phyloP scores from a whole-genome alignment of 2,329 filamentous ascomycete species.

The Pseudogymnoascus destructans region DNA sequence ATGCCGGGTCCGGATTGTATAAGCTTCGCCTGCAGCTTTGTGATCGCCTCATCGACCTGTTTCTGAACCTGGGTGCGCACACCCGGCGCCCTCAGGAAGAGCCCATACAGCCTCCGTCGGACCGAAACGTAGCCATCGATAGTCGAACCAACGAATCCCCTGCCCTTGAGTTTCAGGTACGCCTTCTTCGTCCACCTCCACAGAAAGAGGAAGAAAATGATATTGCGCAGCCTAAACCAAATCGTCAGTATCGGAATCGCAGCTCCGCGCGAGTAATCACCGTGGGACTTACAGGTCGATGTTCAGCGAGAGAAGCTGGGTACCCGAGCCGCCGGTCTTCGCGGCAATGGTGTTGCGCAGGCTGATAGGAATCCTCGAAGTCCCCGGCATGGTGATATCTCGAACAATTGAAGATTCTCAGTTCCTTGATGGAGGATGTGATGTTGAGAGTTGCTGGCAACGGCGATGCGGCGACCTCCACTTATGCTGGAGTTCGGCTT shows the following conservation, averaged over 20 bases:
- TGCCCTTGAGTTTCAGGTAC: constrained; percentile 76
- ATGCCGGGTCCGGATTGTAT: constrained; percentile 59
- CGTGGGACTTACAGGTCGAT: constrained; percentile 49
- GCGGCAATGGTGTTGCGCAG: constrained; percentile 54
- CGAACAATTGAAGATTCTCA: not conserved
- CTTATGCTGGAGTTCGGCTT: not conserved
- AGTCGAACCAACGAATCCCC: constrained; percentile 69
- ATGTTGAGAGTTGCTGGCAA: not conserved
- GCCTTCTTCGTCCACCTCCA: constrained; percentile 68
- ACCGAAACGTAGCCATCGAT: constrained; percentile 59
- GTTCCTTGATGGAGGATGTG: not conserved
- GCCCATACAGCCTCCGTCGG: constrained; percentile 64
- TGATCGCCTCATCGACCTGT: constrained; percentile 67
- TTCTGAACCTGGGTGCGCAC: constrained; percentile 76
- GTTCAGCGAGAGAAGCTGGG: constrained; percentile 48
- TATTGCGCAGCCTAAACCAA: constrained; percentile 58
- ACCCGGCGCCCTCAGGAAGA: constrained; percentile 76
- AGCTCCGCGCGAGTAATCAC: constrained; percentile 4
- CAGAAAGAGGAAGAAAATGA: constrained; percentile 81
- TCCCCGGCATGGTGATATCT: constrained; percentile 43
- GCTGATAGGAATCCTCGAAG: constrained; percentile 57
- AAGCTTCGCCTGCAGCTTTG: constrained; percentile 73
- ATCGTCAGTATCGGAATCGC: not conserved
- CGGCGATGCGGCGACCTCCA: not conserved
- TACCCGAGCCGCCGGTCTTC: constrained; percentile 42